Percentiles rank a stretch among this genome's conserved stretches.
Conservation (phyloP, 371 early-diverging fungal genomes). For the Mucor ambiguus region DNA sequence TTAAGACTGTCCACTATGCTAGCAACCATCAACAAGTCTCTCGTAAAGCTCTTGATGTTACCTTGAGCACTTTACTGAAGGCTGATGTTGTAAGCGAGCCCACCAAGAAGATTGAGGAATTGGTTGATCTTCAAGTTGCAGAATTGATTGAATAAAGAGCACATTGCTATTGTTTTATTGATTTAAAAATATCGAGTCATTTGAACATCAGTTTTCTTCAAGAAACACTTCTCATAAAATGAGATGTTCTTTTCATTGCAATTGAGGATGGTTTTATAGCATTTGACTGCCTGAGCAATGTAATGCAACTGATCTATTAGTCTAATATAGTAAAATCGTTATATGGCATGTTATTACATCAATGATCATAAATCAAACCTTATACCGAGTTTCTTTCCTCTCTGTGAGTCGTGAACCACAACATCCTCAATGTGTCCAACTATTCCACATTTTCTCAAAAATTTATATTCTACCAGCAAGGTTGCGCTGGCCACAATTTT, state of each 20-base stretch:
- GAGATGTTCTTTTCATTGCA: constrained; percentile 84
- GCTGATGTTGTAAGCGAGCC: constrained; percentile 58
- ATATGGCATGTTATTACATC: neutral
- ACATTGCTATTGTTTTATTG: neutral
- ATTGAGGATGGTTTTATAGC: constrained; percentile 85
- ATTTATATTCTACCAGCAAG: constrained; percentile 92
- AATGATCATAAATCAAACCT: constrained; percentile 17
- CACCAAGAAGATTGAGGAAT: constrained; percentile 23
- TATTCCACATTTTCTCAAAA: constrained; percentile 79
- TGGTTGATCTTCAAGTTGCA: constrained; percentile 27
- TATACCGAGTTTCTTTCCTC: constrained; percentile 81
- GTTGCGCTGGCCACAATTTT: constrained; percentile 90
- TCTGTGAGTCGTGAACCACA: constrained; percentile 85
- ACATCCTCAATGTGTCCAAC: constrained; percentile 92
- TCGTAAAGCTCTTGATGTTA: constrained; percentile 48
- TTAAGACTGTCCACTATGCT: constrained; percentile 68
- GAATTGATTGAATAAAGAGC: constrained; percentile 18
- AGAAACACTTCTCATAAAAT: constrained; percentile 95
- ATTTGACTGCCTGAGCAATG: constrained; percentile 55
- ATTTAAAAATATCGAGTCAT: constrained; percentile 70
- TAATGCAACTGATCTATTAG: constrained; percentile 68
- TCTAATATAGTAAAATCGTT: constrained; percentile 13
- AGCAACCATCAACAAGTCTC: constrained; percentile 52
- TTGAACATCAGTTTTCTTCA: constrained; percentile 83
- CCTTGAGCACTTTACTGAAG: constrained; percentile 54